A percentile compares a stretch with the other conserved stretches of the same genome.
These are phyloP conservation scores for Zanthoxylum bungeanum DNA, from an alignment of 345 rosid species.

Conservation along the genomic window DNA sequence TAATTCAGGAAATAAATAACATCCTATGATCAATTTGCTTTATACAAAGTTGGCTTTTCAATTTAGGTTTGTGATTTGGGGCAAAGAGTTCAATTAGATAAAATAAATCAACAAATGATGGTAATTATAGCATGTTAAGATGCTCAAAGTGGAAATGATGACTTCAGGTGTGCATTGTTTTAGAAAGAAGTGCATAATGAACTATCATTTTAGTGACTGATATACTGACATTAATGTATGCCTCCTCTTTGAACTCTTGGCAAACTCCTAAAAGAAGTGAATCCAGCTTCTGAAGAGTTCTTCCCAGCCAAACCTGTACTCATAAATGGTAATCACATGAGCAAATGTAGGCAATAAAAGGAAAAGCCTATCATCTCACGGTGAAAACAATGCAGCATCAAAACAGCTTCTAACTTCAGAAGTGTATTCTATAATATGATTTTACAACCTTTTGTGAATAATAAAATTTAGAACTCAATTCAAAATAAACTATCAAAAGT, in stretches of 20 bases:
- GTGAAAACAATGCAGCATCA: constrained; percentile 10
- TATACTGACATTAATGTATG: constrained; percentile 77
- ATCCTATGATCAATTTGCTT: neutral
- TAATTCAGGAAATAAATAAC: neutral
- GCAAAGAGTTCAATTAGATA: constrained; percentile 1
- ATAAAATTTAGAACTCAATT: neutral
- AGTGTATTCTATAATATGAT: neutral
- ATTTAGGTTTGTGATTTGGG: neutral
- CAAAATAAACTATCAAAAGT: neutral
- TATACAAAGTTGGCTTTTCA: neutral
- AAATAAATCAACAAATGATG: neutral
- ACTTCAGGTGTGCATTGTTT: neutral
- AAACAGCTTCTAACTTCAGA: neutral
- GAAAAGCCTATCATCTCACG: neutral
- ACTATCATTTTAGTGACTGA: constrained; percentile 10
- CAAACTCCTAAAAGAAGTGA: constrained; percentile 91
- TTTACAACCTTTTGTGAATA: neutral
- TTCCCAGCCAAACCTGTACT: constrained; percentile 92
- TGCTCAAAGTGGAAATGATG: constrained; percentile 9
- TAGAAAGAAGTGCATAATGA: neutral
- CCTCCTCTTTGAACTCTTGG: constrained; percentile 87
- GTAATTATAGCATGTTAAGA: neutral
- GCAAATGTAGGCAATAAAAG: constrained; percentile 9
- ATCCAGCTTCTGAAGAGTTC: constrained; percentile 94
- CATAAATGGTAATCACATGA: constrained; percentile 3